Base-by-base conservation (phyloP, 2,329 filamentous ascomycete species). In the Chrysoporthe austroafricana region DNA sequence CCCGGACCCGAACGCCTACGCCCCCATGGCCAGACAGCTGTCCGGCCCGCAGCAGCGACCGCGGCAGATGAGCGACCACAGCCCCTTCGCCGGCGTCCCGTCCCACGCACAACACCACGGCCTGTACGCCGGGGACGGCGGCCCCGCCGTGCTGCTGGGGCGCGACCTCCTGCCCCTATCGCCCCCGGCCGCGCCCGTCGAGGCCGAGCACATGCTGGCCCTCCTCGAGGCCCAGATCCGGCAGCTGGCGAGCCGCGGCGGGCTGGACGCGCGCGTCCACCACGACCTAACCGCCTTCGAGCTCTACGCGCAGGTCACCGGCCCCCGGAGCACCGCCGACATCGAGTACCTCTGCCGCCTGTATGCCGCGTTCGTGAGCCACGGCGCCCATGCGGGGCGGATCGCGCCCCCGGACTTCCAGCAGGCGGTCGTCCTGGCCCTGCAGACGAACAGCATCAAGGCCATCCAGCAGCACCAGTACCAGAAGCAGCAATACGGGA, bases 231-330 rank as follows among this genome's bases (percentile, higher is more conserved):
- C n/a, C 11, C 44, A 68, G 32, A 39, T 66, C 62, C 18, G 21
- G 21, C 66, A 50, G 6, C 59, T 64, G 48, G 57, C 65, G 16
- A 46, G 2, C 21, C 21, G 26, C 8, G 68, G 68, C 13, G 21
- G 46, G 14, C 56, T 69, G 9, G 39, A 62, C 36, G 58, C 59
- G 48, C 65, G 68, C 66, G 43, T 36, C 21, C 61, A 56, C n/a
- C 16, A 6, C 46, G 50, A 52, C 21, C 50, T 43, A 34, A 69
- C 62, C 21, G 61, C 57, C 13, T 57, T 69, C 32, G 54, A 69
- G 57, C 39, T 48, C n/a, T 62, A 58, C 48, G 62, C 46, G 50
- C 54, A 62, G 34, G 36, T n/a, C 62, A 21, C 36, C 48, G 44
- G 48, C 39, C 4, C 42, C 21, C 46, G 36, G 16, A 16, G n/a